Evolutionary conservation across 306 rosid genomes (phyloP).

Genomic region (Biancaea sappan): DNA sequence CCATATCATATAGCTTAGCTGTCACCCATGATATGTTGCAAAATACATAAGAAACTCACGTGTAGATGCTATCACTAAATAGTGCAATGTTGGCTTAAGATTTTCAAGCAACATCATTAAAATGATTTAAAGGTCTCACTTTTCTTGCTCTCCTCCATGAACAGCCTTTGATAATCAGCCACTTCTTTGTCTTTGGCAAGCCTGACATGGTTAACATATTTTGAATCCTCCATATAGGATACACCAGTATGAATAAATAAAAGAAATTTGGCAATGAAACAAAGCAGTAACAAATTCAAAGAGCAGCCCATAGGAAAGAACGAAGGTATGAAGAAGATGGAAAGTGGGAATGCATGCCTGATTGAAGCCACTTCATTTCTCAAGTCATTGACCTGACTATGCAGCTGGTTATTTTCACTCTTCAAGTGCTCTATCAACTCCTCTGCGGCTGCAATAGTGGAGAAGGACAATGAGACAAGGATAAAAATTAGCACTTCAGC

Average conservation of each 20-base stretch:
- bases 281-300: background rate
- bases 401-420: slow-evolving; percentile 62
- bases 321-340: background rate
- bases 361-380: slow-evolving; percentile 61
- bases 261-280: background rate
- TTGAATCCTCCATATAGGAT: slow-evolving; percentile 8
- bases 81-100: background rate
- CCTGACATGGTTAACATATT: slow-evolving; percentile 51
- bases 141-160: slow-evolving; percentile 60
- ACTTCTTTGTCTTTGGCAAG: slow-evolving; percentile 52
- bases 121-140: slow-evolving; percentile 51
- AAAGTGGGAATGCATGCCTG: slow-evolving; percentile 53
- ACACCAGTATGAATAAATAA: slow-evolving; percentile 5
- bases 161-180: slow-evolving; percentile 52
- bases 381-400: slow-evolving; percentile 58
- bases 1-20: background rate
- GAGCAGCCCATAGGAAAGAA: background rate
- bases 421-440: slow-evolving; percentile 68
- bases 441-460: slow-evolving; percentile 69
- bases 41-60: background rate
- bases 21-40: background rate
- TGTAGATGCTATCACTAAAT: background rate
- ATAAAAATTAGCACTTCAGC: background rate
- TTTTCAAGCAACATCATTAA: background rate
- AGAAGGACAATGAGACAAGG: slow-evolving; percentile 3